phyloP scores from a whole-genome alignment of 129 eudicot species.

The Tagetes patula region DNA sequence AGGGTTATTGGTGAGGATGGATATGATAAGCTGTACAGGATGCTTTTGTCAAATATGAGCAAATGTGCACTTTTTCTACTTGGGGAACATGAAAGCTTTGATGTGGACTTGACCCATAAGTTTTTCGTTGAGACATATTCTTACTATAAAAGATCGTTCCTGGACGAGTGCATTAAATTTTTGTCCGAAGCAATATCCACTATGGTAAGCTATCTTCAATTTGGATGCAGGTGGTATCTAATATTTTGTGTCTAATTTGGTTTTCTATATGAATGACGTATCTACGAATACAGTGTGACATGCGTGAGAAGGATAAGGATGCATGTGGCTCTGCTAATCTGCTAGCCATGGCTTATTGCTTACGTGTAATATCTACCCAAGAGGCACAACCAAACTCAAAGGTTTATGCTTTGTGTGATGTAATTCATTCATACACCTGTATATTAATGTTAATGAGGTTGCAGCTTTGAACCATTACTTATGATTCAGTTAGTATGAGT shows the following conservation, averaged over 20 bases:
- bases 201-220: conserved; percentile 50
- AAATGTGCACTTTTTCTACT: conserved; percentile 54
- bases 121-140: conserved; percentile 47
- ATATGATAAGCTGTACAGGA: conserved; percentile 52
- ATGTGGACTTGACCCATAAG: conserved; percentile 33
- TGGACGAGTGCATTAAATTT: conserved; percentile 52
- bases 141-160: conserved; percentile 45
- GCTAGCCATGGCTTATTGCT: conserved; percentile 61
- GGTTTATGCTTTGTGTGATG: conserved; percentile 33
- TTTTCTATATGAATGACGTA: conserved; percentile 20
- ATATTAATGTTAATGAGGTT: neutral
- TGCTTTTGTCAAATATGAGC: conserved; percentile 50
- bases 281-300: conserved; percentile 46
- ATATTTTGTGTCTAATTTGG: neutral
- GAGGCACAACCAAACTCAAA: conserved; percentile 64
- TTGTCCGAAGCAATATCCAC: conserved; percentile 67
- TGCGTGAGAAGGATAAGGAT: conserved; percentile 20
- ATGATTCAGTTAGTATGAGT: neutral
- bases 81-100: conserved; percentile 39
- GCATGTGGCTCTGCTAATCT: conserved; percentile 39
- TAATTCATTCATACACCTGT: neutral
- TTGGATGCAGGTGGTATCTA: conserved; percentile 6
- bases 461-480: neutral
- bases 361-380: conserved; percentile 67
- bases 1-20: conserved; percentile 62